A percentile compares a stretch with the other conserved stretches of the same genome.
phyloP scores from a whole-genome alignment of 1,284 basidiomycete genomes.

The Hymenochaete sp. region DNA sequence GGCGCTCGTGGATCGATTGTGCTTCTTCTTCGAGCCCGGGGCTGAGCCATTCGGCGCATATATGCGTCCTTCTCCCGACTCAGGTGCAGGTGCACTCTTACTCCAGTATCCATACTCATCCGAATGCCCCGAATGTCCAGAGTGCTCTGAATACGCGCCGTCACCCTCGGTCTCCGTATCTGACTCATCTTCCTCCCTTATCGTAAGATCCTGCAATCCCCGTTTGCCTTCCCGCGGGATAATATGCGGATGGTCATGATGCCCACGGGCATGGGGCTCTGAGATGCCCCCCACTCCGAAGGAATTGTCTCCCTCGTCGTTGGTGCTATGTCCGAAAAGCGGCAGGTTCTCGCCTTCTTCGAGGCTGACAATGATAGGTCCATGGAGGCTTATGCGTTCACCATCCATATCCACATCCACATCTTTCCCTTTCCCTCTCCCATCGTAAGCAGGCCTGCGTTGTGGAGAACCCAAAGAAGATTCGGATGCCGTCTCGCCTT shows the following conservation, averaged over 20 bases:
- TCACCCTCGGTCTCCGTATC: neutral
- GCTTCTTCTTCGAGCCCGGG: neutral
- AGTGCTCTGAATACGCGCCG: neutral
- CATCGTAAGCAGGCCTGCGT: neutral
- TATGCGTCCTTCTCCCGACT: no score
- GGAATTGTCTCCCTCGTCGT: no score
- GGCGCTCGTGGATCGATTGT: neutral
- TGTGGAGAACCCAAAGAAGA: no score
- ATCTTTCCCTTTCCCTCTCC: constrained; percentile 1
- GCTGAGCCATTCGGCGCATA: no score
- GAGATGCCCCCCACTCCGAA: no score
- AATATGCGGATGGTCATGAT: constrained; percentile 13
- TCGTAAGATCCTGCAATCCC: constrained; percentile 14
- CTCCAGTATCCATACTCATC: no score
- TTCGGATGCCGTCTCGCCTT: no score
- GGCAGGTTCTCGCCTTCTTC: constrained; percentile 11
- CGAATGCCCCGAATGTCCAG: no score
- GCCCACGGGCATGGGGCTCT: no score
- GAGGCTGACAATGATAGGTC: constrained; percentile 10
- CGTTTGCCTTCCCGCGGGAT: constrained; percentile 4
- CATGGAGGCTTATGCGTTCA: no score
- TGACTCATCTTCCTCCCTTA: constrained; percentile 16
- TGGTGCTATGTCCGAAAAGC: constrained; percentile 7
- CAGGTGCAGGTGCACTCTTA: no score
- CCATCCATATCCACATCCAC: no score